phyloP scores from a whole-genome alignment of 495 filamentous ascomycete genomes.

The Aspergillus biplanus region DNA sequence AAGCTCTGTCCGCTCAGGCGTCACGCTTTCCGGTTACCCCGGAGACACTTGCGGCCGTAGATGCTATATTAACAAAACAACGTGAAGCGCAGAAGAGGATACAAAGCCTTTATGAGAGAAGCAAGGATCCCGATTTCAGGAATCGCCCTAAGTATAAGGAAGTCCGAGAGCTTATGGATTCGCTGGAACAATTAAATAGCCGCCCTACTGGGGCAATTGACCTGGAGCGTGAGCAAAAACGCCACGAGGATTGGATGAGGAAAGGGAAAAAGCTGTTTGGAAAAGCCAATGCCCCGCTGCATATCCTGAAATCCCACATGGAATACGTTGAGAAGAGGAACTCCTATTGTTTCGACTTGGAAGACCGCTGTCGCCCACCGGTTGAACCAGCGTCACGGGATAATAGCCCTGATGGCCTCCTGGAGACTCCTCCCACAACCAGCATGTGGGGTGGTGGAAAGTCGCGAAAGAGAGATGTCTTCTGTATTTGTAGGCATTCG shows the following conservation, averaged over 20 bases:
- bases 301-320: constrained; percentile 94
- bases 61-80: constrained; percentile 94
- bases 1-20: constrained; percentile 82
- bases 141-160: constrained; percentile 90
- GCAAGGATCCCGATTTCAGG: constrained; percentile 70
- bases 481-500: constrained; percentile 91
- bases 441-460: constrained; percentile 51
- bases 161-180: constrained; percentile 85
- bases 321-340: constrained; percentile 89
- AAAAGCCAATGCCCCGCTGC: constrained; percentile 95
- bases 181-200: constrained; percentile 83
- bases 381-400: constrained; percentile 91
- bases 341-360: constrained; percentile 84
- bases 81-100: constrained; percentile 92
- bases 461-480: constrained; percentile 71
- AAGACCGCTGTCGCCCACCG: constrained; percentile 86
- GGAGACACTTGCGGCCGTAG: constrained; percentile 80
- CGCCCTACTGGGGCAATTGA: constrained; percentile 90
- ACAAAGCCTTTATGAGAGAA: constrained; percentile 74
- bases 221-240: constrained; percentile 91
- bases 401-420: constrained; percentile 71
- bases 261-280: constrained; percentile 98
- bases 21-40: constrained; percentile 77
- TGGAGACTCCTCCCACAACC: constrained; percentile 46
- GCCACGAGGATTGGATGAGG: constrained; percentile 99